Evolutionary conservation across 306 rosid genomes (phyloP).

Genomic region (Cyamopsis tetragonoloba): DNA sequence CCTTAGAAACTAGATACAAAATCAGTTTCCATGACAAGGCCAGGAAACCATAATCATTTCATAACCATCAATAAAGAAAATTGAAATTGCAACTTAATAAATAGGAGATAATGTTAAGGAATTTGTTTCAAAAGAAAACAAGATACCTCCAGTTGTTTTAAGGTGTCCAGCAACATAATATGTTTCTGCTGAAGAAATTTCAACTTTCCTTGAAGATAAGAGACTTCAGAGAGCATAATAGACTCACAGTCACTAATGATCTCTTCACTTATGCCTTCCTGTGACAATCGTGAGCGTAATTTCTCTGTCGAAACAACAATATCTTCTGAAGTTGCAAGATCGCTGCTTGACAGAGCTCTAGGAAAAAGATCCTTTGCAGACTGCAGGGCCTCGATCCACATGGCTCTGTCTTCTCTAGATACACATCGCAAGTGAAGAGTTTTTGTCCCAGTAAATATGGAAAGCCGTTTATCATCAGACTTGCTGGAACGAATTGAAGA

Average conservation of each 20-base stretch:
- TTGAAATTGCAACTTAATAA: constrained; percentile 9
- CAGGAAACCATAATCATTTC: neutral
- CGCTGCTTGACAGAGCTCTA: constrained; percentile 62
- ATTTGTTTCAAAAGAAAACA: constrained; percentile 8
- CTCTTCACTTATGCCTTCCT: constrained; percentile 73
- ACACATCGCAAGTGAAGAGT: constrained; percentile 87
- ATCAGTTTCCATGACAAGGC: neutral
- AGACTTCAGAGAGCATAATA: constrained; percentile 80
- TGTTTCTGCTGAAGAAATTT: constrained; percentile 81
- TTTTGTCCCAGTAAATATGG: constrained; percentile 91
- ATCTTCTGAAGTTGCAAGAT: constrained; percentile 72
- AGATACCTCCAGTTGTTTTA: constrained; percentile 87
- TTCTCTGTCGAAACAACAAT: constrained; percentile 88
- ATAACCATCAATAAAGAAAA: constrained; percentile 3
- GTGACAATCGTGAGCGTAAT: constrained; percentile 63
- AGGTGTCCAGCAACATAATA: constrained; percentile 66
- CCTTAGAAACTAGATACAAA: constrained; percentile 8
- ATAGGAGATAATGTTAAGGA: neutral
- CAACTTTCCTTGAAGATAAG: constrained; percentile 73
- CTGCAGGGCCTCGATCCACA: constrained; percentile 86
- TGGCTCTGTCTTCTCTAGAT: constrained; percentile 79
- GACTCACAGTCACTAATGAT: constrained; percentile 83
- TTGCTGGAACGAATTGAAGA: constrained; percentile 95
- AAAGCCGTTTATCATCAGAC: constrained; percentile 92
- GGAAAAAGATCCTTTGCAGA: constrained; percentile 94